phyloP scores from a whole-genome alignment of 2,329 filamentous ascomycete species.

The Scytalidium lignicola region DNA sequence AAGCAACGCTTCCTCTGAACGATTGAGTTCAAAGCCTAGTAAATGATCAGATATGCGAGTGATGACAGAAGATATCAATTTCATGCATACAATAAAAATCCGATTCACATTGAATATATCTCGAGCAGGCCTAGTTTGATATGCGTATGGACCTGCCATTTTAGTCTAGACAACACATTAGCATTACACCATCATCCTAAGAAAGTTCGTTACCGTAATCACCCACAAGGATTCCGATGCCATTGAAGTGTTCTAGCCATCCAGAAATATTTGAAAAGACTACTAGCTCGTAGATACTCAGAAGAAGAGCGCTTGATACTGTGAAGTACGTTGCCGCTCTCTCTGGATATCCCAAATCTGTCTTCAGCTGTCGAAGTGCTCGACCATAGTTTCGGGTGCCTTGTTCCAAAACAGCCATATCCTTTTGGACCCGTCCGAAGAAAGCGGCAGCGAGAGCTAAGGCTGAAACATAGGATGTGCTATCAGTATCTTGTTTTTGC shows the following conservation, averaged over 20 bases:
- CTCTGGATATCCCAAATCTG: background rate
- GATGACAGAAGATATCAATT: background rate
- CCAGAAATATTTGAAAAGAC: background rate
- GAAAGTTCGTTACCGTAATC: no score
- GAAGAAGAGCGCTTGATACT: background rate
- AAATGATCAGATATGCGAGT: background rate
- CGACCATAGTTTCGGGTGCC: background rate
- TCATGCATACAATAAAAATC: background rate
- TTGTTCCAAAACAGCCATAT: background rate
- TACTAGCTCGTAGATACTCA: background rate
- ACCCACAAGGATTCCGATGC: background rate
- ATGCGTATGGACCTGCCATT: background rate
- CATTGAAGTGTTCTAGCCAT: background rate
- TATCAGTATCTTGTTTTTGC: background rate
- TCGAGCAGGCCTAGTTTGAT: background rate
- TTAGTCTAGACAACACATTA: background rate
- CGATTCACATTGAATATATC: background rate
- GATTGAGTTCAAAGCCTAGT: background rate
- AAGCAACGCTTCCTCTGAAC: conserved; percentile 2
- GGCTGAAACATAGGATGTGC: background rate
- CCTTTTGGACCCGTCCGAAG: background rate
- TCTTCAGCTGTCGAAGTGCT: background rate
- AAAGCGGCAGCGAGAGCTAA: background rate
- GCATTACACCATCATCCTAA: no score
- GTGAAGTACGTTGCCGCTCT: background rate